Base-by-base conservation (phyloP, 2,329 filamentous ascomycete genomes). In the Trichoderma aggressivum region DNA sequence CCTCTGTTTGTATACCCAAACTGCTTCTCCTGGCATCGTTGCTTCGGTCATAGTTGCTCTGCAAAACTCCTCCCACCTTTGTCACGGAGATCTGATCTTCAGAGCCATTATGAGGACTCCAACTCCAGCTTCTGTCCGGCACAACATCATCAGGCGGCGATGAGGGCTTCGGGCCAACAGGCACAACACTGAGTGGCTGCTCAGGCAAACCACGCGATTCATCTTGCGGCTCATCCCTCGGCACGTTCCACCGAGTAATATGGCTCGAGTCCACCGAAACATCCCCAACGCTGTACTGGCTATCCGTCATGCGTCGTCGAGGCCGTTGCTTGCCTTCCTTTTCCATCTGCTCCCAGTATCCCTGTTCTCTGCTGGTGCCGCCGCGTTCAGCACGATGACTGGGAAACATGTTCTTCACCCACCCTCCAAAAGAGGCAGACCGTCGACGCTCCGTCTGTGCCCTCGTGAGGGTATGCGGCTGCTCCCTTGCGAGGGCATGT, bases 371-470 rank as follows among this genome's bases (percentile, higher is more conserved):
- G 55, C 78, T 70, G 1, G 86, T 88, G 11, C 86, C 83, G 24
- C 87, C 86, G 34, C 83, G 82, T 73, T 88, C 87, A 1, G 84
- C 80, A 7, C 82, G 84, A 70, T 83, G 81, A 72, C 82, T 85
- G 0, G 86, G 86, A 11, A 86, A 78, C 3, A 88, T 79, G 66
- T 77, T 84, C 70, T 77, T 82, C 64, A 87, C 76, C 75, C 85
- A 84, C 62, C 78, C 78, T 18, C 80, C 74, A 21, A 85, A 72
- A 6, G 83, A 83, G 24, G 70, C 28, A 10, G 68, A 62, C 8
- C 62, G 74, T 62, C 59, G 71, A 43, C 63, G 55, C 21, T 72
- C 58, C 16, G 58, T 55, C 28, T 16, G 47, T n/a, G 39, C 24
- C 18, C 56, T 61, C 11, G 32, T 58, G 34, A 53, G 10, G 5